These are phyloP conservation scores for Candida saitoana DNA, from an alignment of 805 yeast genomes.

Conservation along the genomic window DNA sequence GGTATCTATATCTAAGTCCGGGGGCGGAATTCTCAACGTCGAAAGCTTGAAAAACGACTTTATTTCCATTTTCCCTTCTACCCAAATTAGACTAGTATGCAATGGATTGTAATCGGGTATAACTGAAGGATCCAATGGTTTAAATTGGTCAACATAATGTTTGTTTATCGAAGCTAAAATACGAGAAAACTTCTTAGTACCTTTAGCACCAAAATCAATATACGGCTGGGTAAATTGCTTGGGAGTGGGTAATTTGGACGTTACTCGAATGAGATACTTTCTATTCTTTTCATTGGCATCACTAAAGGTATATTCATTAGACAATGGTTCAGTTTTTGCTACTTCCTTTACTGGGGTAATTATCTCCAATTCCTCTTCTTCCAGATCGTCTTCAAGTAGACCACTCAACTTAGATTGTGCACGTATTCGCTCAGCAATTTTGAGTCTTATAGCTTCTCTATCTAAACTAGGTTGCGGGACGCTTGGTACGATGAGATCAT, in stretches of 20 bases:
- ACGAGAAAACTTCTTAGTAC: constrained; percentile 22
- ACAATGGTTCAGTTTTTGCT: constrained; percentile 2
- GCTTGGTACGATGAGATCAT: constrained; percentile 23
- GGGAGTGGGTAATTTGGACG: constrained; percentile 23
- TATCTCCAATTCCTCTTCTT: constrained; percentile 6
- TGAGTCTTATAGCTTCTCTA: constrained; percentile 12
- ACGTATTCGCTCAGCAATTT: constrained; percentile 6
- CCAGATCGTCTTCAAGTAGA: constrained; percentile 3
- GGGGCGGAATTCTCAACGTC: constrained; percentile 33
- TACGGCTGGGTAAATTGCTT: constrained; percentile 7
- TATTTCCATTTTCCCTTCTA: constrained; percentile 36
- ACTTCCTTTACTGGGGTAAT: background rate
- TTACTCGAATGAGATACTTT: constrained; percentile 25
- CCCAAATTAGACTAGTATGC: constrained; percentile 30
- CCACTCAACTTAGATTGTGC: constrained; percentile 2
- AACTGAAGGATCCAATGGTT: constrained; percentile 2
- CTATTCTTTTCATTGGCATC: constrained; percentile 25
- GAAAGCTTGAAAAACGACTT: constrained; percentile 37
- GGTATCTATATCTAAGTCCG: constrained; percentile 6
- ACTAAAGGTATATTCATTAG: constrained; percentile 17
- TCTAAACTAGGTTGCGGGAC: constrained; percentile 11
- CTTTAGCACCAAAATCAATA: constrained; percentile 23
- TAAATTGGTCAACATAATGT: constrained; percentile 10
- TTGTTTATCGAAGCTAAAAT: constrained; percentile 17
- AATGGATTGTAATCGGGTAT: constrained; percentile 9